phyloP scores from a whole-genome alignment of 352 stramenopile species.

The Globisporangium uncinulatum region DNA sequence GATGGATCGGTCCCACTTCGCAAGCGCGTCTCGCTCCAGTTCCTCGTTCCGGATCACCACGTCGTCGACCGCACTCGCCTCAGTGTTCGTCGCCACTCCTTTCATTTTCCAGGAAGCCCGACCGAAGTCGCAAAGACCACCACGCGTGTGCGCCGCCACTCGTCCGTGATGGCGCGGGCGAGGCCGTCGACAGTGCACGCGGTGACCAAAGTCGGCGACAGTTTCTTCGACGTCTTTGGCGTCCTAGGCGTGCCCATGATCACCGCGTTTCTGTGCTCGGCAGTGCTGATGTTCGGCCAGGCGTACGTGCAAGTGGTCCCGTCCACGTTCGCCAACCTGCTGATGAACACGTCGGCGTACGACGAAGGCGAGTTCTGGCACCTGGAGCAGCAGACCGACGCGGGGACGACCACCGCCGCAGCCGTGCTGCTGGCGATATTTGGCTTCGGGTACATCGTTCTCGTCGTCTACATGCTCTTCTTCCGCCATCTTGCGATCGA shows the following conservation, averaged over 20 bases:
- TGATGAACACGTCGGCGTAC: slow-evolving; percentile 16
- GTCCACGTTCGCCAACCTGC: slow-evolving; percentile 5
- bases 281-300: slow-evolving; percentile 9
- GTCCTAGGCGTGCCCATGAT: slow-evolving; percentile 9
- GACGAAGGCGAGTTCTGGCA: slow-evolving; percentile 17
- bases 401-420: neutral
- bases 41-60: too few relatives aligned
- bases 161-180: slow-evolving; percentile 1
- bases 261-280: slow-evolving; percentile 12
- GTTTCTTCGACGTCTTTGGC: slow-evolving; percentile 14
- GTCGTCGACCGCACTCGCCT: too few relatives aligned
- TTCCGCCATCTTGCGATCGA: slow-evolving; percentile 14
- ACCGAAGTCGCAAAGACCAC: too few relatives aligned
- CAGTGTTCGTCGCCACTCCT: too few relatives aligned
- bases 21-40: too few relatives aligned
- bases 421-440: slow-evolving; percentile 11
- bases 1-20: too few relatives aligned
- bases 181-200: neutral
- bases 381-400: neutral
- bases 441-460: slow-evolving; percentile 5
- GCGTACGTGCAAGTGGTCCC: slow-evolving; percentile 11
- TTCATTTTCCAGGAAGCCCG: too few relatives aligned
- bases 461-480: slow-evolving; percentile 15
- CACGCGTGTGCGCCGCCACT: slow-evolving; percentile 4
- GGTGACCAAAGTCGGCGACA: neutral